Base-by-base conservation (phyloP, 768 basidiomycete genomes). In the Serendipita sp. region DNA sequence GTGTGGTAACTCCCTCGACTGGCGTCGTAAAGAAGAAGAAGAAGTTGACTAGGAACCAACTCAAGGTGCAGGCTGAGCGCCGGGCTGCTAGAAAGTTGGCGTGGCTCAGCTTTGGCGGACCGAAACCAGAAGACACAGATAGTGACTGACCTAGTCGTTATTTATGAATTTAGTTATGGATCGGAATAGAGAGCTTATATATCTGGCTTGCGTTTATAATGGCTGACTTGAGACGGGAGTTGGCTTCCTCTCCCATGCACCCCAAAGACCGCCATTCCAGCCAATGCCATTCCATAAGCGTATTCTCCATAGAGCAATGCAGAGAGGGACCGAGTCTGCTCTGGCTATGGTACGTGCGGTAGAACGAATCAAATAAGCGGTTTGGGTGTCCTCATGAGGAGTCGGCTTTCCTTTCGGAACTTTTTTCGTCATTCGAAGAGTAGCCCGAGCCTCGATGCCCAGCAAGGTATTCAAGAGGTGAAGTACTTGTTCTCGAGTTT, bases 61-160 rank as follows among this genome's bases (percentile, higher is more conserved):
- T 86, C 66, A 97, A 97, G 74, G 90, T 81, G 3, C 85, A 82
- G 72, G 92, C 93, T 72, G 94, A 93, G 72, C 79, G 94, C 64
- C 79, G 89, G 71, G 78, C 84, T 69, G 70, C 83, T 69, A 79
- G 90, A 69, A 90, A 91, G 76, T 71, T 93, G 64, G 76, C 81
- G 62, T 95, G 92, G 92, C 75, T 95, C 64, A 83, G 78, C 30
- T 81, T 81, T 69, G 92, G 92, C 61, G 92, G 92, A 2, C 79
- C 82, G 48, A 86, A 83, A 68, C 88, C 88, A 64, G 88, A 90
- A 71, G 88, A 90, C 66, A 90, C 84, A 9, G 88, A 90, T 66
- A 84, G 82, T 67, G 84, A 86, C 62, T 67, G 33, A 38, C 14
- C 14, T 5, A 34, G 44, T n/a, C 48, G 50, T 14, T 24, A 41